phyloP scores from a whole-genome alignment of 2,329 filamentous ascomycete genomes.

The Aspergillus texensis region DNA sequence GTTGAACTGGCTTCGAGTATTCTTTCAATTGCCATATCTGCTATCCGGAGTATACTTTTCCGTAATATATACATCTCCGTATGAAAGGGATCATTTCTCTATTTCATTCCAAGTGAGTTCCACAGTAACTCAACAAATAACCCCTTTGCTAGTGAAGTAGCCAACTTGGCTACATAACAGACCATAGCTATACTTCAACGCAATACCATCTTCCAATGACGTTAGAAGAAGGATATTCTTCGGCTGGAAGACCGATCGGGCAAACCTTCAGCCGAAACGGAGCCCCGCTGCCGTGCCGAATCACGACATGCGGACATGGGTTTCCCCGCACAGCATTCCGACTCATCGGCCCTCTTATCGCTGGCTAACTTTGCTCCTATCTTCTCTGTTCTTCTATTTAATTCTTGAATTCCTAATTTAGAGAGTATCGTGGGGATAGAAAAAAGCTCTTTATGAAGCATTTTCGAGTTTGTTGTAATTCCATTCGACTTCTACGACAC shows the following conservation, averaged over 20 bases:
- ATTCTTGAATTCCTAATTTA: not conserved
- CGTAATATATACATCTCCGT: not conserved
- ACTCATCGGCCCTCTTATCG: slow-evolving; percentile 8
- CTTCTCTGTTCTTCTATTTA: not conserved
- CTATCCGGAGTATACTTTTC: not conserved
- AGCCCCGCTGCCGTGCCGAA: slow-evolving; percentile 11
- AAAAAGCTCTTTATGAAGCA: slow-evolving; percentile 31
- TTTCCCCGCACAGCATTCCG: slow-evolving; percentile 24
- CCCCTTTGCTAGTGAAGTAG: not conserved
- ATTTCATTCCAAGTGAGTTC: not conserved
- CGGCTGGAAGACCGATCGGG: slow-evolving; percentile 23
- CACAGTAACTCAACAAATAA: not conserved
- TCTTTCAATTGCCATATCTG: too few relatives aligned
- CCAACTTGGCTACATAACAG: not conserved
- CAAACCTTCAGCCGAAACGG: slow-evolving; percentile 22
- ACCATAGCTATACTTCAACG: not conserved
- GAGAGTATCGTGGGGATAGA: not conserved
- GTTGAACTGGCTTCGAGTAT: not conserved
- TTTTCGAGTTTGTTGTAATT: slow-evolving; percentile 25
- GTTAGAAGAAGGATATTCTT: slow-evolving; percentile 1
- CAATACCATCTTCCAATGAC: not conserved
- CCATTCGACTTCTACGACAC: slow-evolving; percentile 28
- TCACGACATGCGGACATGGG: slow-evolving; percentile 12
- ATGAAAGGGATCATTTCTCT: not conserved
- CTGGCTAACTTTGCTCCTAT: not conserved